These are phyloP conservation scores for Acanthamoeba sp. DNA, from an alignment of 208 protist genomes.

Conservation along the genomic window DNA sequence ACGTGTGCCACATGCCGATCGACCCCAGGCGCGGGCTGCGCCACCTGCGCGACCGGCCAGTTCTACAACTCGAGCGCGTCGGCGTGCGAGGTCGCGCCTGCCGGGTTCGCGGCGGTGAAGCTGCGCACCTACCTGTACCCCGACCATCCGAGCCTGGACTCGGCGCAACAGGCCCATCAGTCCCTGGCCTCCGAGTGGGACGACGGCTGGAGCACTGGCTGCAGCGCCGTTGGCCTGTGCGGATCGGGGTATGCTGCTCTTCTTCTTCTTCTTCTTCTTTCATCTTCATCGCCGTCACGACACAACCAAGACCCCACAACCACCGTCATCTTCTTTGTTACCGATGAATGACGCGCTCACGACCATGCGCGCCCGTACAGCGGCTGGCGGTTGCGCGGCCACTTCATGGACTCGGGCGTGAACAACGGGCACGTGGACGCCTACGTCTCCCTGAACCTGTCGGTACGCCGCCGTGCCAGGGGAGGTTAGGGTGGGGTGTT, in stretches of 20 bases:
- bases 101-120: conserved; percentile 34
- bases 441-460: neutral
- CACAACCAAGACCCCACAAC: too few relatives aligned
- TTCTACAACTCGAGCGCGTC: conserved; percentile 25
- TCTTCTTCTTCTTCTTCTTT: too few relatives aligned
- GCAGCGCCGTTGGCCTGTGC: neutral
- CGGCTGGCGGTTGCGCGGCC: conserved; percentile 39
- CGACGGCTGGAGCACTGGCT: conserved; percentile 11
- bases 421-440: conserved; percentile 17
- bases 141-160: conserved; percentile 36
- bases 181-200: neutral
- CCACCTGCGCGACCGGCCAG: neutral
- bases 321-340: too few relatives aligned
- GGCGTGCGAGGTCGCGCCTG: neutral
- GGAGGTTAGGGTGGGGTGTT: neutral
- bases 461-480: neutral
- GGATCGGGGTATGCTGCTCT: neutral
- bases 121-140: conserved; percentile 30
- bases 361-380: too few relatives aligned
- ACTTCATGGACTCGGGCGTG: conserved; percentile 58
- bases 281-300: too few relatives aligned
- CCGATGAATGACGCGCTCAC: too few relatives aligned
- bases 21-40: conserved; percentile 11
- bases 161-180: neutral
- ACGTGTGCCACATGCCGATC: neutral